These are phyloP conservation scores for Pseudocercospora vitis DNA, from an alignment of 2,329 filamentous ascomycete species.

Conservation along the genomic window DNA sequence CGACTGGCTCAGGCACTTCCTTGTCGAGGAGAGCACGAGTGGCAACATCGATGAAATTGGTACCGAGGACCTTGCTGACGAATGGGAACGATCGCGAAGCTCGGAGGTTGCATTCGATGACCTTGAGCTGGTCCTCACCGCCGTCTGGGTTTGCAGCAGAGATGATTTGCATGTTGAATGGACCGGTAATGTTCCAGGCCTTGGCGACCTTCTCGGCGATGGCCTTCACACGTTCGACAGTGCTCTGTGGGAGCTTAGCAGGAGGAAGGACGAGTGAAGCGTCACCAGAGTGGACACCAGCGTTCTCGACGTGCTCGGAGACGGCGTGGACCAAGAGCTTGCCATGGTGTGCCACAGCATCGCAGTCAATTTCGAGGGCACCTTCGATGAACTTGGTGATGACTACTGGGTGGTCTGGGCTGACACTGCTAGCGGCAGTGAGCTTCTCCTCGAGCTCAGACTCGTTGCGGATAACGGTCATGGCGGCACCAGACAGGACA, in stretches of 20 bases:
- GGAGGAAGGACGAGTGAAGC: constrained; percentile 92
- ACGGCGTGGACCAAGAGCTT: constrained; percentile 88
- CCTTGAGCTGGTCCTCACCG: constrained; percentile 77
- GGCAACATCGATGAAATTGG: constrained; percentile 94
- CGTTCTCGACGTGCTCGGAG: constrained; percentile 93
- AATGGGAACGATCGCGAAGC: constrained; percentile 98
- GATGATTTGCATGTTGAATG: constrained; percentile 99
- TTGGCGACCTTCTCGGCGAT: constrained; percentile 95
- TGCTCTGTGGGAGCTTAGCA: constrained; percentile 70
- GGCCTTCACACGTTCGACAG: constrained; percentile 86
- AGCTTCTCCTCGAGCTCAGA: constrained; percentile 94
- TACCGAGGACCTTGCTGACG: constrained; percentile 92
- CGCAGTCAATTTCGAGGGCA: constrained; percentile 93
- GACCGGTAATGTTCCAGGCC: constrained; percentile 95
- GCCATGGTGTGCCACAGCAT: constrained; percentile 84
- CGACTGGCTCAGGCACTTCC: constrained; percentile 77
- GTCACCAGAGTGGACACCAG: constrained; percentile 96
- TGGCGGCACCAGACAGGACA: constrained; percentile 94
- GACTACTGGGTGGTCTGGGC: constrained; percentile 94
- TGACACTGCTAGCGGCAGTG: constrained; percentile 82
- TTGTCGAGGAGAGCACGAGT: constrained; percentile 87
- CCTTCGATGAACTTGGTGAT: constrained; percentile 99
- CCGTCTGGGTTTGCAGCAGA: constrained; percentile 78
- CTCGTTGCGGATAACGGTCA: constrained; percentile 91
- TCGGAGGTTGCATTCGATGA: constrained; percentile 97